Conservation (phyloP, 495 filamentous ascomycete genomes). For the Cladorrhinum samala region DNA sequence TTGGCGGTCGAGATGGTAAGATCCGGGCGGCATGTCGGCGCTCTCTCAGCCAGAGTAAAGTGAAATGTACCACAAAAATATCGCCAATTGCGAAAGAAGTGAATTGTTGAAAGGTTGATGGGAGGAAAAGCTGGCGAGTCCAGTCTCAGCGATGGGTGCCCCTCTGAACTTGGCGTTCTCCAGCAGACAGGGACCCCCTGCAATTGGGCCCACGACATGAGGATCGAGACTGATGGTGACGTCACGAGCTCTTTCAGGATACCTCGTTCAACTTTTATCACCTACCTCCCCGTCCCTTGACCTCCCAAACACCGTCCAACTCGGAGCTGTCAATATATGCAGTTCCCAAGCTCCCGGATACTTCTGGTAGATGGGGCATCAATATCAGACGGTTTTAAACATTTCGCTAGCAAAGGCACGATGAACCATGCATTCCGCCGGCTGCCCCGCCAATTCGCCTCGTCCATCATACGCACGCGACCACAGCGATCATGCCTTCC, state of each 20-base stretch:
- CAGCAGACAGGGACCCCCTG: background rate
- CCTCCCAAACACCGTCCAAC: no score
- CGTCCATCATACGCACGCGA: background rate
- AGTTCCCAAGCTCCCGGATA: background rate
- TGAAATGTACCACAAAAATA: background rate
- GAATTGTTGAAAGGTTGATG: background rate
- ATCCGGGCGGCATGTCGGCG: no score
- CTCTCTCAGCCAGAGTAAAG: no score
- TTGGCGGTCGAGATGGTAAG: no score
- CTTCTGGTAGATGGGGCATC: background rate
- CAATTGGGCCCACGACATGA: background rate
- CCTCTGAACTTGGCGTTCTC: background rate
- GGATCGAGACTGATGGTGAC: background rate
- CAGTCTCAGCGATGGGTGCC: background rate
- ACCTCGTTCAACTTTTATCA: background rate
- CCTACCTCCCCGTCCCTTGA: background rate
- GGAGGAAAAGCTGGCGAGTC: background rate
- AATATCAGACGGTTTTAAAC: background rate
- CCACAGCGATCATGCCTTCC: background rate
- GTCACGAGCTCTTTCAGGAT: background rate
- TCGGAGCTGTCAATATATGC: background rate
- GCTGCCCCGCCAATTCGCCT: slow-evolving; percentile 12
- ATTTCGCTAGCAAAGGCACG: background rate
- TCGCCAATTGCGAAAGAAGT: no score
- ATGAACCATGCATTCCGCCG: slow-evolving; percentile 21